Percentiles rank a stretch among this genome's conserved stretches.
Evolutionary conservation across 192 early-diverging fungal species (phyloP).

Genomic region (Backusella westeae): DNA sequence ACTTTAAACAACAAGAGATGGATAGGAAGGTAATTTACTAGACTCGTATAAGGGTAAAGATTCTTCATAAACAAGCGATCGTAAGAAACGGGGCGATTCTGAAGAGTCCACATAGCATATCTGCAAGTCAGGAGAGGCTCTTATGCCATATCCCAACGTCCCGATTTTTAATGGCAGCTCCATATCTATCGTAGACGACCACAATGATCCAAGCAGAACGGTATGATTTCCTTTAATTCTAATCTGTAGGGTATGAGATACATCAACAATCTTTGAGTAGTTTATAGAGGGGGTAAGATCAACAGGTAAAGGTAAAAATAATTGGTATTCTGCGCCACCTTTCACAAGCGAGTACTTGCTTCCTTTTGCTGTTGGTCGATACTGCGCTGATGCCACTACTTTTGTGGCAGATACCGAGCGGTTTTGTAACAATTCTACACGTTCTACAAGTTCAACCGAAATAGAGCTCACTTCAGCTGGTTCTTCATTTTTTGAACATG

Average conservation of each 20-base stretch:
- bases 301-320: constrained; percentile 8
- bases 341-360: constrained; percentile 10
- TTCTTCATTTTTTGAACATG: background rate
- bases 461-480: constrained; percentile 14
- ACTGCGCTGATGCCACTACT: background rate
- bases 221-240: background rate
- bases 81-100: constrained; percentile 9
- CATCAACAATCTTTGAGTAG: constrained; percentile 15
- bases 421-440: background rate
- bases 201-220: background rate
- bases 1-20: constrained; percentile 4
- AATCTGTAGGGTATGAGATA: constrained; percentile 8
- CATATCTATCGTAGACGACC: constrained; percentile 5
- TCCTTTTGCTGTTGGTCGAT: background rate
- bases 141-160: constrained; percentile 27
- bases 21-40: constrained; percentile 14
- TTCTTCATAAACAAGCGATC: constrained; percentile 14
- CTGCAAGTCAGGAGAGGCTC: constrained; percentile 16
- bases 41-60: constrained; percentile 18
- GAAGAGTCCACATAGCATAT: constrained; percentile 7
- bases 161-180: constrained; percentile 22
- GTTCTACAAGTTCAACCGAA: background rate
- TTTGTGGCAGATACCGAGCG: background rate
- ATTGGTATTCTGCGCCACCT: constrained; percentile 7
- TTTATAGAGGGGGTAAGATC: constrained; percentile 15